phyloP scores from a whole-genome alignment of 2,329 filamentous ascomycete genomes.

The Lecanicillium sp. region DNA sequence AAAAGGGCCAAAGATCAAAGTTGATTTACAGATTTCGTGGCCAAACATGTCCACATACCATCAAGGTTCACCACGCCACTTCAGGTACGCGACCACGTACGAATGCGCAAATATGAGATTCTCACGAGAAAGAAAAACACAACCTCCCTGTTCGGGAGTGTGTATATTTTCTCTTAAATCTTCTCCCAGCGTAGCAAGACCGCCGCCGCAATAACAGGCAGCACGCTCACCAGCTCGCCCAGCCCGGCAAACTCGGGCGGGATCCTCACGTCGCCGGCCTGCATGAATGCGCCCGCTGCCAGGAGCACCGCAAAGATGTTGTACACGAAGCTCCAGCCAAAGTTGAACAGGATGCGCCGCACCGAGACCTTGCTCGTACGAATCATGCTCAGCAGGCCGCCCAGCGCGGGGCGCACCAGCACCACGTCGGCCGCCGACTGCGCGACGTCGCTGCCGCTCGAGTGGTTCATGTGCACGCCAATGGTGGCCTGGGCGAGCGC shows the following conservation, averaged over 20 bases:
- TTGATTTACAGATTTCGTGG: no score
- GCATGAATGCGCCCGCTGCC: constrained; percentile 57
- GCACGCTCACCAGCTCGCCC: constrained; percentile 66
- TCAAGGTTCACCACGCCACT: no score
- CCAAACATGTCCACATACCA: no score
- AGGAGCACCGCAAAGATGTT: constrained; percentile 62
- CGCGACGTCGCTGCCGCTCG: constrained; percentile 52
- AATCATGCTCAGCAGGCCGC: constrained; percentile 50
- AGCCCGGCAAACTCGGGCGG: constrained; percentile 59
- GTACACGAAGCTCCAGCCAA: constrained; percentile 62
- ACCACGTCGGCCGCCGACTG: constrained; percentile 61
- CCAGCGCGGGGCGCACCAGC: constrained; percentile 49
- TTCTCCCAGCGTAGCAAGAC: constrained; percentile 36
- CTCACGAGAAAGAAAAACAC: no score
- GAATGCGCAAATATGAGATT: no score
- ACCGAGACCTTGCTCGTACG: constrained; percentile 39
- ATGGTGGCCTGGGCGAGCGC: constrained; percentile 65
- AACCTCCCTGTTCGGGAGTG: no score
- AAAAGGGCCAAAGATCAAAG: no score
- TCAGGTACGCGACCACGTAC: no score
- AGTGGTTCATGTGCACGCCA: constrained; percentile 58
- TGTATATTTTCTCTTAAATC: constrained; percentile 13
- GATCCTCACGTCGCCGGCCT: constrained; percentile 25
- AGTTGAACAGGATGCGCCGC: constrained; percentile 56
- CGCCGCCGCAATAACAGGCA: constrained; percentile 58